Evolutionary conservation across 31 red algal species (phyloP), one percentile per base, ranked within the genome.

Genomic region (Odonthalia washingtoniensis): DNA sequence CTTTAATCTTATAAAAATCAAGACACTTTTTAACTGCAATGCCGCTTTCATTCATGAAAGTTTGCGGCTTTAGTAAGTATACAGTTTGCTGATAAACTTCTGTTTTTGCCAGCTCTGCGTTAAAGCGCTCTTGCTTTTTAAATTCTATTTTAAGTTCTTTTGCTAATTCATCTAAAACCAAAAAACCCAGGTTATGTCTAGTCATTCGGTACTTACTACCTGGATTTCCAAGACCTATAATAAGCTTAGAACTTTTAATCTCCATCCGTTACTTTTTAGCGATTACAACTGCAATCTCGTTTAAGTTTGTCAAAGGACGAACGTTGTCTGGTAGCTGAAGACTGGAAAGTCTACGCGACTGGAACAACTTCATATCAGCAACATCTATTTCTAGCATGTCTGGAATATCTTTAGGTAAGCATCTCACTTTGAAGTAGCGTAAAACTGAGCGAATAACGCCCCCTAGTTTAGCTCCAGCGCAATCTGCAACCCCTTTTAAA

Each of bases 171-270:
- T 96, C 97, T 31, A 92, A 67, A 37, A 94, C 74, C 2, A 74
- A 67, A 70, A 96, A 96, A 31, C 97, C 97, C 21, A 96, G 75
- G 49, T 99, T 99, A 66, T 99, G 97, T 66, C 97, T 84, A 43
- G 97, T 99, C 18, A 83, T 82, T 27, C 52, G 84, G 81, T 65
- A 99, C 62, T 60, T 27, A 2, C 74, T 62, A 6, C 97, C 97
- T 34, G 97, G 97, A 80, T 99, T 99, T 30, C 97, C 97, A 2
- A 99, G 84, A 1, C 97, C 97, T n/a, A 96, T 83, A 0, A 99
- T 45, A 38, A 96, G 95, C 80, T n/a, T 79, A 78, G 42, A 40
- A 53, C 30, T 31, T 34, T 35, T 38, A 35, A 32, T 35, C 31
- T 61, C 44, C 31, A 46, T 39, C 26, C 26, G 33, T 39, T 39